phyloP scores from a whole-genome alignment of 2,329 filamentous ascomycete species.

The Epichloe gansuensis region DNA sequence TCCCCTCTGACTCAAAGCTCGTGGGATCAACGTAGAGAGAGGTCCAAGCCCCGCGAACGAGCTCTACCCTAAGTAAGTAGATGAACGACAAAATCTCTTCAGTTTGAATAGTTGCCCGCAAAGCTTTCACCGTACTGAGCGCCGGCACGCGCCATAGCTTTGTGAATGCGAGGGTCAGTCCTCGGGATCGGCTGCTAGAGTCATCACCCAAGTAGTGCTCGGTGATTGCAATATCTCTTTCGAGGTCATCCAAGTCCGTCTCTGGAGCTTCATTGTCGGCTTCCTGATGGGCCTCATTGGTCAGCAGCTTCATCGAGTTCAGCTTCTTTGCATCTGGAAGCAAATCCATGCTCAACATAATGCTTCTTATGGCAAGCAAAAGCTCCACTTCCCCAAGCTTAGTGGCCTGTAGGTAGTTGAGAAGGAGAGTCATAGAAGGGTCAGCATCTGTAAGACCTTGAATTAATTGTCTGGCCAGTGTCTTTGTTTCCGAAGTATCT shows the following conservation, averaged over 20 bases:
- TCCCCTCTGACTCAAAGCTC: constrained; percentile 28
- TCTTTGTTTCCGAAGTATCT: constrained; percentile 30
- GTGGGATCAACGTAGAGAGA: constrained; percentile 53
- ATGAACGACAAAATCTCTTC: constrained; percentile 61
- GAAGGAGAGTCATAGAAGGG: constrained; percentile 52
- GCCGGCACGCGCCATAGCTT: constrained; percentile 56
- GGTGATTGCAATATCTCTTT: constrained; percentile 54
- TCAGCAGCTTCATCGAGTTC: constrained; percentile 20
- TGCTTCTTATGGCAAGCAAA: constrained; percentile 48
- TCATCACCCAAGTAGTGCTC: constrained; percentile 55
- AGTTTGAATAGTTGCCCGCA: constrained; percentile 50
- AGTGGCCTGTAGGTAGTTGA: constrained; percentile 51
- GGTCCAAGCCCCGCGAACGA: constrained; percentile 65
- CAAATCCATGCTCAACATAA: constrained; percentile 58
- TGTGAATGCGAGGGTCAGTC: constrained; percentile 54
- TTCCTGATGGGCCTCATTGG: constrained; percentile 14
- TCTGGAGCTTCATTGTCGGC: constrained; percentile 23
- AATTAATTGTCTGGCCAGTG: constrained; percentile 48
- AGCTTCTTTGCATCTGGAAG: constrained; percentile 29
- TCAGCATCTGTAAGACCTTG: constrained; percentile 51
- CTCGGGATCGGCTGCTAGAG: constrained; percentile 46
- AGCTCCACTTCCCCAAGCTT: constrained; percentile 54
- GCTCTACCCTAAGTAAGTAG: constrained; percentile 57
- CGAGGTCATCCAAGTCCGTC: constrained; percentile 46
- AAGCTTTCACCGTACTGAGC: constrained; percentile 44